phyloP scores from a whole-genome alignment of 306 rosid species.

The Luffa acutangula region DNA sequence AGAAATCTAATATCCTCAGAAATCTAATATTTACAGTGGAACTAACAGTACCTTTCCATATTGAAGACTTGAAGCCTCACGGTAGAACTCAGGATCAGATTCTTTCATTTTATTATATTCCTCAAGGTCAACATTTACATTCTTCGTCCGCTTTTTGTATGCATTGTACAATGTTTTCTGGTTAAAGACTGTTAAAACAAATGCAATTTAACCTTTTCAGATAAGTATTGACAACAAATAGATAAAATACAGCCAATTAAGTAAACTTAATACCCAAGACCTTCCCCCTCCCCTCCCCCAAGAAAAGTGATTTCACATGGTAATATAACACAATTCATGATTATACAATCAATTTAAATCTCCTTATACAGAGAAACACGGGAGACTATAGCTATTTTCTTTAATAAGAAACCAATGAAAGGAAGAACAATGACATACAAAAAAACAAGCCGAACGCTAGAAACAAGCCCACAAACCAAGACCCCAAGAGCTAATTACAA shows the following conservation, averaged over 20 bases:
- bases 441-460: too few relatives aligned
- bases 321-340: not conserved
- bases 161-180: constrained; percentile 85
- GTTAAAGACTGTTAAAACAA: constrained; percentile 60
- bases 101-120: constrained; percentile 90
- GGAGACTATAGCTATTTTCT: not conserved
- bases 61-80: constrained; percentile 95
- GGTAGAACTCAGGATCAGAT: constrained; percentile 95
- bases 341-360: not conserved
- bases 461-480: too few relatives aligned
- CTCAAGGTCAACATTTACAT: constrained; percentile 55
- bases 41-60: constrained; percentile 71
- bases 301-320: not conserved
- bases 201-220: not conserved
- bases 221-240: not conserved
- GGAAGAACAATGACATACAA: too few relatives aligned
- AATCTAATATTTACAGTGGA: not conserved
- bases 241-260: not conserved
- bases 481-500: too few relatives aligned
- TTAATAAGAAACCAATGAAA: too few relatives aligned
- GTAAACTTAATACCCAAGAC: not conserved
- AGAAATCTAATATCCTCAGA: constrained; percentile 1
- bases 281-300: not conserved
- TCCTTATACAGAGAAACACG: not conserved
- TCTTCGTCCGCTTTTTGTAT: constrained; percentile 77